Base-by-base conservation (phyloP, 495 filamentous ascomycete genomes). In the Hypoxylon trugodes region DNA sequence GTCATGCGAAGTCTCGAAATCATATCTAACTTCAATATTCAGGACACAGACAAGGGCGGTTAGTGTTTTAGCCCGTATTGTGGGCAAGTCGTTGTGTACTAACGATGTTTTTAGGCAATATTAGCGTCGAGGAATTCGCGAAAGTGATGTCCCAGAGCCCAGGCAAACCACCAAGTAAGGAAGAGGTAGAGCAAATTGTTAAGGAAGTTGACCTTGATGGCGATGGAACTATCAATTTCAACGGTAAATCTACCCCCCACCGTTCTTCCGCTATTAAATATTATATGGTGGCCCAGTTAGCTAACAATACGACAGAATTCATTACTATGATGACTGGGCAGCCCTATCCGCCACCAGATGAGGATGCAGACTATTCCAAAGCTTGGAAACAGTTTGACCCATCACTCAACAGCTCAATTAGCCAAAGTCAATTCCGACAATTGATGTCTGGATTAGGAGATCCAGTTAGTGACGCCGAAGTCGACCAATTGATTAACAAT, bases 321-420 rank as follows among this genome's bases (percentile, higher is more conserved):
- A 72, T 75, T 48, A 59, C 73, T 9, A 75, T 75, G 73, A 75
- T 75, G 73, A 75, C 71, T 2, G 73, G 73, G 4, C 67, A 68
- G 26, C 59, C 65, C 2, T 65, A 69, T 18, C 66, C 69, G 5
- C 63, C 69, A 2, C 32, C 41, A 16, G 64, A 63, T 9, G 59
- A 57, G 0, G 69, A 73, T 21, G 63, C 36, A 9, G 68, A 68
- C 2, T 65, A 71, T 42, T 46, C 49, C 7, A 48, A 36, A 10
- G 72, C 72, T 0, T 74, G 72, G 72, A 66, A 60, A 26, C 46
- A 65, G 32, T 69, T 61, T 32, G 66, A 73, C 41, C 65, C 68
- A 7, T 65, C 61, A 12, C 46, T 71, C 8, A 67, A 71, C 8
- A 42, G 68, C 6, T 73, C 70, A 1, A 73, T 74, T 26, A 69